Evolutionary conservation across 768 basidiomycete species (phyloP).

Genomic region (Tephrocybe sp.): DNA sequence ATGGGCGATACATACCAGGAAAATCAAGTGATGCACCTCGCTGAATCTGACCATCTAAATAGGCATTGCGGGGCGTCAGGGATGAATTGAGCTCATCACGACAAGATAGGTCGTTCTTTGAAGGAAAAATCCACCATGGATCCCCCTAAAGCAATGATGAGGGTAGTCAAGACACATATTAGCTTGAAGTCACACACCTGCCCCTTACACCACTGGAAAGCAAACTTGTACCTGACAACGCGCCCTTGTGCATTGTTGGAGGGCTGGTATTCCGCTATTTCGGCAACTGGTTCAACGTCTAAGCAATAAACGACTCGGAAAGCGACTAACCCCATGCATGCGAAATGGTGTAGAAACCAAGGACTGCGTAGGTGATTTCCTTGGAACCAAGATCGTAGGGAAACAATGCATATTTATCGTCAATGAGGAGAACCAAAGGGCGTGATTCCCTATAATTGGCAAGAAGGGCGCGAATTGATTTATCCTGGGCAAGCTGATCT

Average conservation of each 20-base stretch:
- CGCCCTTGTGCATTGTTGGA: slow-evolving; percentile 44
- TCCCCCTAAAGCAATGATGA: slow-evolving; percentile 30
- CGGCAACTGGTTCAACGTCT: not conserved
- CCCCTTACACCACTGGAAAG: slow-evolving; percentile 79
- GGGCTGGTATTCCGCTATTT: slow-evolving; percentile 62
- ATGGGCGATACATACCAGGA: not conserved
- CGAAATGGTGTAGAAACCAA: slow-evolving; percentile 74
- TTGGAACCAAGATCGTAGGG: slow-evolving; percentile 61
- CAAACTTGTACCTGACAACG: slow-evolving; percentile 82
- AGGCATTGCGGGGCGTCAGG: too few relatives aligned
- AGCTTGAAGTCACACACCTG: slow-evolving; percentile 43
- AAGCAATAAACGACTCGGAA: slow-evolving; percentile 5
- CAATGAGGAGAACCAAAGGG: slow-evolving; percentile 71
- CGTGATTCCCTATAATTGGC: slow-evolving; percentile 51
- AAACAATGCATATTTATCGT: slow-evolving; percentile 72
- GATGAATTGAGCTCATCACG: too few relatives aligned
- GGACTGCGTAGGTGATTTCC: slow-evolving; percentile 48
- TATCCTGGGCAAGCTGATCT: slow-evolving; percentile 70
- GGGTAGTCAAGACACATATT: not conserved
- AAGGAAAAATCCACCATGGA: slow-evolving; percentile 46
- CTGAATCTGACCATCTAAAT: too few relatives aligned
- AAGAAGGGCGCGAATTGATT: slow-evolving; percentile 69
- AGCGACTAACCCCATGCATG: slow-evolving; percentile 63
- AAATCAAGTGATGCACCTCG: too few relatives aligned
- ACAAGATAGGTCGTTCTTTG: too few relatives aligned